Conservation (phyloP, 148 eudicot species). For the Camellia lanceoleosa region DNA sequence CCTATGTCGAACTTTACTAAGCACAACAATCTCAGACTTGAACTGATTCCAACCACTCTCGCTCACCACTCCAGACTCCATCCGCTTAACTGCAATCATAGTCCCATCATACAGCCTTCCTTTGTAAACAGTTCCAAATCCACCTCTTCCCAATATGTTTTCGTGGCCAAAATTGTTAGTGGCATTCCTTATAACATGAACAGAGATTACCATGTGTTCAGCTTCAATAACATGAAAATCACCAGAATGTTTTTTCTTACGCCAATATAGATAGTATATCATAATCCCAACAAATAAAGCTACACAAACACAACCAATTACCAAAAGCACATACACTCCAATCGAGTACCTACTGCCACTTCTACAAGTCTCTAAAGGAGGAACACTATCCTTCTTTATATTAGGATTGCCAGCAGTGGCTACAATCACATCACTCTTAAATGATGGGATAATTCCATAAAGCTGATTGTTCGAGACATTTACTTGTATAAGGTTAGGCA, state of each 20-base stretch:
- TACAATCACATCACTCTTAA: slow-evolving; percentile 44
- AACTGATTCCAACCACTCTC: slow-evolving; percentile 42
- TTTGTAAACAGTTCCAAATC: slow-evolving; percentile 46
- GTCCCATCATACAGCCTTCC: slow-evolving; percentile 47
- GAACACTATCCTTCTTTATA: slow-evolving; percentile 48
- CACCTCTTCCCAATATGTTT: slow-evolving; percentile 39
- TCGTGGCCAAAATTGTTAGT: slow-evolving; percentile 39
- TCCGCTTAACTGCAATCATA: slow-evolving; percentile 43
- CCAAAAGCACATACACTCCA: background rate
- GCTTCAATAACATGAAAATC: slow-evolving; percentile 82
- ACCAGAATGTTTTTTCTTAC: slow-evolving; percentile 31
- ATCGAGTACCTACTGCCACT: no score
- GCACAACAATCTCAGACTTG: slow-evolving; percentile 46
- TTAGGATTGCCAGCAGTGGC: slow-evolving; percentile 53
- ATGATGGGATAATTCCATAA: slow-evolving; percentile 67
- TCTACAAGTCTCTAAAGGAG: background rate
- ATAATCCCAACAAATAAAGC: slow-evolving; percentile 49
- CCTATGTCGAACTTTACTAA: slow-evolving; percentile 49
- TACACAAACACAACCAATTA: slow-evolving; percentile 49
- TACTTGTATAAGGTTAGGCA: slow-evolving; percentile 50
- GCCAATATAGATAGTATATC: slow-evolving; percentile 34
- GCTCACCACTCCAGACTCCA: slow-evolving; percentile 38
- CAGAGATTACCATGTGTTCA: slow-evolving; percentile 67
- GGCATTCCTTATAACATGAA: slow-evolving; percentile 53
- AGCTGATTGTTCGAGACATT: slow-evolving; percentile 70